Evolutionary conservation across 495 filamentous ascomycete genomes (phyloP).

Genomic region (Letharia lupina): DNA sequence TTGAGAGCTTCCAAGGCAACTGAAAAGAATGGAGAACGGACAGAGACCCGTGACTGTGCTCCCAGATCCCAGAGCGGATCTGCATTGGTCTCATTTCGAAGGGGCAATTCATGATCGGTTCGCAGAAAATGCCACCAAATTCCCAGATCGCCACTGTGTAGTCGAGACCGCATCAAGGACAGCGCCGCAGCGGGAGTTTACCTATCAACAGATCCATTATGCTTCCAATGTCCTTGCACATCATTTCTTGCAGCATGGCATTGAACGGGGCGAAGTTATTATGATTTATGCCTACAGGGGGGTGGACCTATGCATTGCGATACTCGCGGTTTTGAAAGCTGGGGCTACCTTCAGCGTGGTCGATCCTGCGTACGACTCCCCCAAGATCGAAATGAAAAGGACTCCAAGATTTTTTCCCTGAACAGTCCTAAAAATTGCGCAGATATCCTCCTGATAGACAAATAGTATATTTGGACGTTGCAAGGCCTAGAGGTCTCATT

Average conservation of each 20-base stretch:
- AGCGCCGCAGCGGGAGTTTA: conserved; percentile 59
- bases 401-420: too few species aligned
- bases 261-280: conserved; percentile 76
- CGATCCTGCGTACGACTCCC: conserved; percentile 31
- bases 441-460: conserved; percentile 66
- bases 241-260: conserved; percentile 62
- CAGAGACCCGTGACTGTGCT: conserved; percentile 25
- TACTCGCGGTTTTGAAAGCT: conserved; percentile 50
- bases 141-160: conserved; percentile 74
- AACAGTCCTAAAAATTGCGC: neutral
- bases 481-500: conserved; percentile 69
- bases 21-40: neutral
- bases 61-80: conserved; percentile 67
- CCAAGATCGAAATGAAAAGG: too few species aligned
- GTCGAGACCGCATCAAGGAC: conserved; percentile 65
- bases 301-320: conserved; percentile 60
- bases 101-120: conserved; percentile 81
- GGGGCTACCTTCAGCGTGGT: conserved; percentile 17
- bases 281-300: conserved; percentile 86
- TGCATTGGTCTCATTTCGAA: conserved; percentile 72
- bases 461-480: conserved; percentile 84
- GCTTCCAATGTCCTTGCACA: conserved; percentile 74
- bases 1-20: neutral
- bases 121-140: conserved; percentile 55
- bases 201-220: conserved; percentile 82